A percentile compares a stretch with the other conserved stretches of the same genome.
Conservation (phyloP, 192 early-diverging fungal species). For the Backusella sp. region DNA sequence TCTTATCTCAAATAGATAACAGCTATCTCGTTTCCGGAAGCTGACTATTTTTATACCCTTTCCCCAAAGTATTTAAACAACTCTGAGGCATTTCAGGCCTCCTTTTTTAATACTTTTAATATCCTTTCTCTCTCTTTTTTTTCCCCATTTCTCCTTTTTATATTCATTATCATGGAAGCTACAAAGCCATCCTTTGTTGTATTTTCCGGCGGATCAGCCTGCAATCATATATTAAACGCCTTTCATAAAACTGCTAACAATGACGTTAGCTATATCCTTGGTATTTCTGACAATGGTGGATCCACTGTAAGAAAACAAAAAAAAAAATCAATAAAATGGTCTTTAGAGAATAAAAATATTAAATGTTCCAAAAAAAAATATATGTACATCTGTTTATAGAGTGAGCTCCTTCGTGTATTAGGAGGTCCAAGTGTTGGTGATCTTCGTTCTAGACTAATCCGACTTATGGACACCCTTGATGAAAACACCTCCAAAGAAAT, state of each 20-base stretch:
- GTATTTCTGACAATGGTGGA: constrained; percentile 73
- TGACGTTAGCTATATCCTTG: constrained; percentile 63
- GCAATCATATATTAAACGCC: constrained; percentile 52
- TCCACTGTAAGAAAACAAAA: constrained; percentile 37
- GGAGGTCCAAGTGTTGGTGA: constrained; percentile 80
- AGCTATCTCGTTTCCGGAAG: background rate
- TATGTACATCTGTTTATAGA: constrained; percentile 22
- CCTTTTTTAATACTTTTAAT: background rate
- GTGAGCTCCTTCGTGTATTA: constrained; percentile 68
- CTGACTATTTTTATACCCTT: constrained; percentile 8
- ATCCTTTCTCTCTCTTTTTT: background rate
- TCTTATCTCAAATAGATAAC: constrained; percentile 4
- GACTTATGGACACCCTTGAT: constrained; percentile 61
- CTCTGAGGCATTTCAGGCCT: background rate
- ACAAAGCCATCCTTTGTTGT: constrained; percentile 49
- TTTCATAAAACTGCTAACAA: constrained; percentile 58
- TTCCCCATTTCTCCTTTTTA: background rate
- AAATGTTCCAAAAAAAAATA: background rate
- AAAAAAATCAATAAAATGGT: constrained; percentile 9
- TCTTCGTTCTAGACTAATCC: constrained; percentile 63
- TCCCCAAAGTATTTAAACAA: constrained; percentile 1
- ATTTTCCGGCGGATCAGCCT: constrained; percentile 74
- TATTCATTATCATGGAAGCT: background rate
- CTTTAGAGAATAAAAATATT: background rate
- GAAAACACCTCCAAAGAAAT: constrained; percentile 40